Evolutionary conservation across 805 yeast genomes (phyloP), one percentile per base, ranked within the genome.

Genomic region (Debaryomyces maramus): DNA sequence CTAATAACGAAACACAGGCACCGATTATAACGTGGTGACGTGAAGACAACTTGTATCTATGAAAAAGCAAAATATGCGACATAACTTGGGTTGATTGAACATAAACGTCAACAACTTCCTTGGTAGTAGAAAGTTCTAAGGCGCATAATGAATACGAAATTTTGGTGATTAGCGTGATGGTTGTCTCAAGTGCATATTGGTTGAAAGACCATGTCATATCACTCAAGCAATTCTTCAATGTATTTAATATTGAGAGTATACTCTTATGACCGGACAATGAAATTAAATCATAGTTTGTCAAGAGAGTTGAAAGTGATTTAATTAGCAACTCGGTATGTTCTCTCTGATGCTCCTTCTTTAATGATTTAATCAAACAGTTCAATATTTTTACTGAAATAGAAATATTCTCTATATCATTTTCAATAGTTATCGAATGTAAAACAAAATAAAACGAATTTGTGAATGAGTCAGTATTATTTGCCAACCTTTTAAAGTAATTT

Each of bases 1-100:
- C 73, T 55, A 91, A 60, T 35, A 83, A 60, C 3, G 77, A 62
- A 10, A 73, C 67, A 32, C 84, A 65, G 1, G 75, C 56, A 1
- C 68, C 50, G 6, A 78, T 63, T 3, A 88, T 48, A 32, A 89
- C 53, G 56, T 88, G 95, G 52, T 86, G 81, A 55, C 97, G 78
- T 26, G 82, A 79, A 0, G 83, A 70, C 14, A 90, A 63, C 52
- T 88, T 76, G 54, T 68, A 77, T 38, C 97, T 74, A 51, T 88
- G 93, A 53, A 73, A 73, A 19, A 88, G 63, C 6, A 90, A 57
- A 2, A 86, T 61, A 26, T 75, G 72, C 0, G 96, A 81, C 18
- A 85, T 50, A 0, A 80, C 62, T 39, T 75, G 76, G 5, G 80
- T 67, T 3, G 77, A 47, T 4, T 53, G 45, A 2, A 61, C 40